These are phyloP conservation scores for Strigomonas culicis DNA, from an alignment of 208 protist species.

Conservation along the genomic window DNA sequence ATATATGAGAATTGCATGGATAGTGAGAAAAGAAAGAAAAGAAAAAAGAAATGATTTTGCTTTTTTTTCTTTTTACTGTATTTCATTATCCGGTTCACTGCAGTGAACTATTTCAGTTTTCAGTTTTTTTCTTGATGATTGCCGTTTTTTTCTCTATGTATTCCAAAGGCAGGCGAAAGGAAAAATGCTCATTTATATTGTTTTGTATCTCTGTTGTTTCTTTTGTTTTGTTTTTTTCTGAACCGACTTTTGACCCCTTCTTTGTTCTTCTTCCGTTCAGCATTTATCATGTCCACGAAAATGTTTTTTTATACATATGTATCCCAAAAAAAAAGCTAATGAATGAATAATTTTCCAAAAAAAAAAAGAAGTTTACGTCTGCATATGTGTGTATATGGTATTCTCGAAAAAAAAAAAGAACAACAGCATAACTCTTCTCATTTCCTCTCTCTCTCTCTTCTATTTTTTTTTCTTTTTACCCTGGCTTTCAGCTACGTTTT, in stretches of 20 bases:
- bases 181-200: background rate
- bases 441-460: constrained; percentile 2
- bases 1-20: background rate
- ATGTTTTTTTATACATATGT: too few relatives aligned
- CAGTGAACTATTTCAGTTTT: background rate
- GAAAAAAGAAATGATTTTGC: constrained; percentile 11
- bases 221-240: constrained; percentile 1
- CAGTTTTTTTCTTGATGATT: background rate
- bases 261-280: too few relatives aligned
- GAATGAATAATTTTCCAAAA: background rate
- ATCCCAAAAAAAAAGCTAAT: background rate
- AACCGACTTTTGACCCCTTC: background rate
- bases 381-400: too few relatives aligned
- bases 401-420: constrained; percentile 2
- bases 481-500: background rate
- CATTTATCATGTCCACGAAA: too few relatives aligned
- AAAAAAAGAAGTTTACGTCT: background rate
- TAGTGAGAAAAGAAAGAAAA: background rate
- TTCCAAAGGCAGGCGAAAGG: too few relatives aligned
- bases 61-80: constrained; percentile 4
- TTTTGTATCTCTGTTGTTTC: background rate
- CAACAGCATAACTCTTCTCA: background rate
- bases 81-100: constrained; percentile 3
- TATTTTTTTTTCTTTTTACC: constrained; percentile 8
- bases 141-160: too few relatives aligned